Evolutionary conservation across 352 stramenopile species (phyloP), one percentile per base, ranked within the genome.

Genomic region (Aphanomyces astaci): DNA sequence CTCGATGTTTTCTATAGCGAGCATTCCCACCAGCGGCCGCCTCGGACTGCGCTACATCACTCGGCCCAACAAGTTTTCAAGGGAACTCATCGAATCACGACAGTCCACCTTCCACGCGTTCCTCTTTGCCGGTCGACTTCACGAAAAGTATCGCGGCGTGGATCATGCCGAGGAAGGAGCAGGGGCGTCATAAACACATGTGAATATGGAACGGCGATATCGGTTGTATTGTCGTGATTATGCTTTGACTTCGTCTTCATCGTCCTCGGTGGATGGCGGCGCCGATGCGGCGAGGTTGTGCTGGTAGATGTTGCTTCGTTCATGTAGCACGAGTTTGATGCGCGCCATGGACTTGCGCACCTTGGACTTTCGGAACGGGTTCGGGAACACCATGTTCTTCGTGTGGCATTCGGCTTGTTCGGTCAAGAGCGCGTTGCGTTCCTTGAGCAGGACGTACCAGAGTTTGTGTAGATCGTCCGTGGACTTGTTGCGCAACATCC

Each of bases 401-500:
- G 77, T 76, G 64, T 84, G 78, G 65, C 78, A 88, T 43, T 92
- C 78, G 54, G 90, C 81, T 40, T 85, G 80, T 78, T 99, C 96
- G 17, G 96, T 98, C 63, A 98, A 76, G 33, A 99, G 83, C 79
- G 96, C 96, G 72, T 99, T 99, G 66, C 90, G 89, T 79, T 99
- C 96, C 82, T 98, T 98, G 68, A 98, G 96, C 39, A 98, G 78
- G 68, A 98, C 92, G 72, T 93, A 98, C 96, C 96, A 99, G 33
- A 99, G 86, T 80, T 98, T 98, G 82, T 98, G 96, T 59, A 99
- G 84, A 85, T 99, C 96, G 40, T 99, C 93, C 59, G 96, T 98
- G 77, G 86, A 97, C 78, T 99, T 99, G 65, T 96, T 80, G 55
- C 96, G 94, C 66, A 99, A 82, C 86, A 99, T 97, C 78, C 84